Base-by-base conservation (phyloP, 305 asterid species). In the Plantago lanceolata region DNA sequence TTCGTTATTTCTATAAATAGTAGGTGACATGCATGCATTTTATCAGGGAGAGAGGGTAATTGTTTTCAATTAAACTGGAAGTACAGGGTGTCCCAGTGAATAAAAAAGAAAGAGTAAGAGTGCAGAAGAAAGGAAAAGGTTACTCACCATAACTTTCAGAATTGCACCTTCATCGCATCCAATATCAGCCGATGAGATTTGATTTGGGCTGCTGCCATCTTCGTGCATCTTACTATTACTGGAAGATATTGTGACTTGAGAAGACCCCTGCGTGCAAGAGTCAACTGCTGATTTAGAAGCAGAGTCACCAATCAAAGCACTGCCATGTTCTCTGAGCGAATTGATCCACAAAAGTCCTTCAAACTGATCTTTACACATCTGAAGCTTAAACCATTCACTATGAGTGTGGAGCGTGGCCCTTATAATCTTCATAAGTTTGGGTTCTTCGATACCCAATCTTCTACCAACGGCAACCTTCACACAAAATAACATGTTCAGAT, bases 351-450 rank as follows among this genome's bases (percentile, higher is more conserved):
- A 68, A 55, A 89, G 79, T 47, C 93, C 88, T 75, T 89, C 95
- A 77, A 93, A 93, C 63, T 81, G 92, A 78, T 93, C 97, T 79
- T 86, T 89, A 71, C 96, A 85, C 99, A 87, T 89, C 73, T 93
- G 99, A 66, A 89, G 88, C 79, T 87, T 87, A 87, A 85, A 89
- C 99, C 97, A 93, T 75, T 93, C 99, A 35, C 28, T 73, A 63
- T 93, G 99, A 14, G 97, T 66, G 75, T 84, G 65, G 68, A 89
- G 83, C 18, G 94, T 78, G 54, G 90, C 85, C 83, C 86, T 85
- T 55, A 87, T 68, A 67, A 93, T 87, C 83, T 84, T 93, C 94
- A 93, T 87, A 52, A 93, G 95, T 75, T 84, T 87, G 69, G 99
- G 99, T 76, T 93, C 97, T 71, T 90, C 94, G 19, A 89, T 84